Conservation (phyloP, 352 stramenopile species). For the Phytophthora cajani region DNA sequence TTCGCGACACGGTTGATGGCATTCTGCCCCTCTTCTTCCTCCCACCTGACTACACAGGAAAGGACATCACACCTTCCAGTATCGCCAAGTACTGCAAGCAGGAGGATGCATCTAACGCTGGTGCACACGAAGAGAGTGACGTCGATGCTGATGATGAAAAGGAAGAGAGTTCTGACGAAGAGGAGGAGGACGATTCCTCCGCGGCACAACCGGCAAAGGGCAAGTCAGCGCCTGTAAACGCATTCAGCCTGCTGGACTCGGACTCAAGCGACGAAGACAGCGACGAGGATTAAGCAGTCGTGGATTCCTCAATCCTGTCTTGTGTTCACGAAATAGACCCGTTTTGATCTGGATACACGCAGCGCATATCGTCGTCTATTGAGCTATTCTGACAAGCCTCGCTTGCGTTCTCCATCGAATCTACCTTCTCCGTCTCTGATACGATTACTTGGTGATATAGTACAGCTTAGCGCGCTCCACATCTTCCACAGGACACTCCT, state of each 20-base stretch:
- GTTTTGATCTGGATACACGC: slow-evolving; percentile 15
- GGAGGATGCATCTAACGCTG: slow-evolving; percentile 25
- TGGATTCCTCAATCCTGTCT: not conserved
- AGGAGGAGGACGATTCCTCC: slow-evolving; percentile 28
- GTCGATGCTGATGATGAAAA: slow-evolving; percentile 28
- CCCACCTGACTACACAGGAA: slow-evolving; percentile 73
- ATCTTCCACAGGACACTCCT: slow-evolving; percentile 69
- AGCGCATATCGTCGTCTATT: slow-evolving; percentile 24
- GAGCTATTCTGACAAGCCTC: slow-evolving; percentile 9
- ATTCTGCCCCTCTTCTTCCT: slow-evolving; percentile 86
- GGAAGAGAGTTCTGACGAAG: slow-evolving; percentile 24
- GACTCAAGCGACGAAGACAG: slow-evolving; percentile 88
- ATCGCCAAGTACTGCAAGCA: slow-evolving; percentile 42
- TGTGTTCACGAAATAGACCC: slow-evolving; percentile 17
- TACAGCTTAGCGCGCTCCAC: slow-evolving; percentile 64
- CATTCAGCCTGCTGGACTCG: slow-evolving; percentile 83
- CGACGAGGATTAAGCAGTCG: slow-evolving; percentile 34
- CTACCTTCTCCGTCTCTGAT: slow-evolving; percentile 1
- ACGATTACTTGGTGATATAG: slow-evolving; percentile 48
- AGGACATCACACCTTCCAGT: slow-evolving; percentile 49
- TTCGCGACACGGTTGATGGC: slow-evolving; percentile 82
- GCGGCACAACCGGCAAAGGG: not conserved
- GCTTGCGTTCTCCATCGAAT: not conserved
- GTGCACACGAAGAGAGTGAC: slow-evolving; percentile 12
- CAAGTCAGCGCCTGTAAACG: slow-evolving; percentile 65